phyloP scores from a whole-genome alignment of 2,329 filamentous ascomycete genomes.

The Venturia effusa region DNA sequence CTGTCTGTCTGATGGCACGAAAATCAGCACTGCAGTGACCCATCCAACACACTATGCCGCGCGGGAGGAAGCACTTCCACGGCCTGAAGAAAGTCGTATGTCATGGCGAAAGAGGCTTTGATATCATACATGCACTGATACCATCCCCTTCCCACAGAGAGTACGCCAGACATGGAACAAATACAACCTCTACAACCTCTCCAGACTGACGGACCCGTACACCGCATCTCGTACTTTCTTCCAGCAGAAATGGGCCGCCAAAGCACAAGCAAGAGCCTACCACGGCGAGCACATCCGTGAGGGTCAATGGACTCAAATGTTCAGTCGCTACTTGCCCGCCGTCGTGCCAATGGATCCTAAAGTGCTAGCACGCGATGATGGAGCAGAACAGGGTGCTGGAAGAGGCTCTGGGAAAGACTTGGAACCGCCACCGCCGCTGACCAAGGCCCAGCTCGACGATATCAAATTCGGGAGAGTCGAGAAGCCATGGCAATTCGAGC shows the following conservation, averaged over 20 bases:
- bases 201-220: conserved; percentile 38
- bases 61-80: conserved; percentile 42
- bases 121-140: conserved; percentile 3
- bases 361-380: conserved; percentile 72
- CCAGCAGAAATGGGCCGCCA: conserved; percentile 96
- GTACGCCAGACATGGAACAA: conserved; percentile 95
- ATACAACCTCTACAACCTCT: conserved; percentile 88
- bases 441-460: too few species aligned
- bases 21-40: neutral
- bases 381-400: conserved; percentile 71
- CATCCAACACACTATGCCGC: conserved; percentile 5
- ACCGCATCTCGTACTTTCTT: conserved; percentile 60
- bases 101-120: conserved; percentile 12
- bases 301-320: conserved; percentile 89
- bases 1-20: neutral
- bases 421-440: conserved; percentile 8
- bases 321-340: conserved; percentile 66
- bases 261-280: conserved; percentile 72
- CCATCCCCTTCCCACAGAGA: conserved; percentile 49
- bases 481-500: conserved; percentile 21
- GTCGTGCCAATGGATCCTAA: conserved; percentile 75
- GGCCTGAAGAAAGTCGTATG: conserved; percentile 50
- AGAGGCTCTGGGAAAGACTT: conserved; percentile 61
- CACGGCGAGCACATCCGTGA: conserved; percentile 93
- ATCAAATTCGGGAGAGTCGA: conserved; percentile 18